Evolutionary conservation across 2,329 filamentous ascomycete species (phyloP).

Genomic region (Talaromyces funiculosus): DNA sequence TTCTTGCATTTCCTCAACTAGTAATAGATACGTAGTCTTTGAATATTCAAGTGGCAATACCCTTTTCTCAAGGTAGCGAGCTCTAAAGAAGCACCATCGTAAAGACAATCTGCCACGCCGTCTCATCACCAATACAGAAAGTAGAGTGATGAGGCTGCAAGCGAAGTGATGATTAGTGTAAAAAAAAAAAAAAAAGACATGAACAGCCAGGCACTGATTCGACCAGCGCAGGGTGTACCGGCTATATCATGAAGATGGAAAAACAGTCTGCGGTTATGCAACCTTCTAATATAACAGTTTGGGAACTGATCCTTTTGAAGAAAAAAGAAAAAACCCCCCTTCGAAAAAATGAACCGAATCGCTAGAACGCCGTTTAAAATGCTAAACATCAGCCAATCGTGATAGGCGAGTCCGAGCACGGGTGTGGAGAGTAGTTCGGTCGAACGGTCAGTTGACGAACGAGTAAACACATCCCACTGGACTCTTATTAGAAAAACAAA

Average conservation of each 20-base stretch:
- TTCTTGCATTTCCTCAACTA: neutral
- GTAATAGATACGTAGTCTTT: neutral
- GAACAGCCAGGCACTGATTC: slow-evolving; percentile 36
- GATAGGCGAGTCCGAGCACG: slow-evolving; percentile 19
- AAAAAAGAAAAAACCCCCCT: slow-evolving; percentile 18
- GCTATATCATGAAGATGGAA: slow-evolving; percentile 20
- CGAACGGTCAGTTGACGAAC: slow-evolving; percentile 17
- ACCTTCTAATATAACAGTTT: slow-evolving; percentile 35
- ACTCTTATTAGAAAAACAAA: slow-evolving; percentile 16
- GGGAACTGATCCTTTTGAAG: slow-evolving; percentile 16
- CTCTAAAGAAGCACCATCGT: neutral
- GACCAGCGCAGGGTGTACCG: slow-evolving; percentile 38
- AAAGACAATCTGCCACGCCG: neutral
- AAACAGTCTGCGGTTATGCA: slow-evolving; percentile 29
- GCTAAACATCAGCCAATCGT: slow-evolving; percentile 37
- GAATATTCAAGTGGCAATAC: neutral
- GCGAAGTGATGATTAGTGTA: slow-evolving; percentile 15
- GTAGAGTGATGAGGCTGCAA: slow-evolving; percentile 6
- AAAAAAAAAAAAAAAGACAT: slow-evolving; percentile 10
- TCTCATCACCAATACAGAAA: slow-evolving; percentile 3
- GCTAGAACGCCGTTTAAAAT: slow-evolving; percentile 43
- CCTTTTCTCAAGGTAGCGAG: neutral
- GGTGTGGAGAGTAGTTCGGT: slow-evolving; percentile 3
- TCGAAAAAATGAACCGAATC: slow-evolving; percentile 27
- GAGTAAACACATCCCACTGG: slow-evolving; percentile 10